Evolutionary conservation across 495 filamentous ascomycete species (phyloP).

Genomic region (Neurospora sp.): DNA sequence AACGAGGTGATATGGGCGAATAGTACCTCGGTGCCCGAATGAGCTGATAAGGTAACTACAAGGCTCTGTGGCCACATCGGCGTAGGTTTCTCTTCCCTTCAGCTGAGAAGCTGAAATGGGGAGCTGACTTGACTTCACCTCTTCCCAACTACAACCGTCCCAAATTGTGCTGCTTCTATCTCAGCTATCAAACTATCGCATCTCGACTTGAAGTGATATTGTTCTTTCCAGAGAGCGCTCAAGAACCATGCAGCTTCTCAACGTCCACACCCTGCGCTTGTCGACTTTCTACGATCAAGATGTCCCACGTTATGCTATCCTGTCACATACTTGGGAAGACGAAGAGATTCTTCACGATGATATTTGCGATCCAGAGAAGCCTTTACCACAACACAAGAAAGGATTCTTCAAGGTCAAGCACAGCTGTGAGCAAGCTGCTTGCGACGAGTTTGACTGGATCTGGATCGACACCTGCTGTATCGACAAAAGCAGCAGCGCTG

Average conservation of each 20-base stretch:
- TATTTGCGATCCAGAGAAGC: not conserved
- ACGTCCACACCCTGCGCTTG: not conserved
- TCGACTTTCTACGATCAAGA: not conserved
- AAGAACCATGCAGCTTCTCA: slow-evolving; percentile 1
- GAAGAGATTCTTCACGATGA: slow-evolving; percentile 8
- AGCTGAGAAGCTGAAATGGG: not conserved
- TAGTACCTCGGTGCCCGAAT: too few relatives aligned
- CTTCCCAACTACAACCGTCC: not conserved
- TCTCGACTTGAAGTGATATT: too few relatives aligned
- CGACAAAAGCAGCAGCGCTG: slow-evolving; percentile 13
- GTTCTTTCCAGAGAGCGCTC: not conserved
- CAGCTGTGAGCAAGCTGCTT: slow-evolving; percentile 8
- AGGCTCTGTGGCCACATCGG: not conserved
- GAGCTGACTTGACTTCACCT: not conserved
- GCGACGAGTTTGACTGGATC: slow-evolving; percentile 8
- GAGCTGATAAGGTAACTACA: not conserved
- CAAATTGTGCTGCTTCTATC: too few relatives aligned
- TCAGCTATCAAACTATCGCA: too few relatives aligned
- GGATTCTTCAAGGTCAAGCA: not conserved
- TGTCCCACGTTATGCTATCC: slow-evolving; percentile 3
- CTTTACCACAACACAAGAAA: not conserved
- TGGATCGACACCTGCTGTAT: slow-evolving; percentile 23
- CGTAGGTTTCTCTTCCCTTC: not conserved
- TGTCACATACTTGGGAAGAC: slow-evolving; percentile 13
- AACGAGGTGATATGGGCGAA: fast-evolving